Conservation (phyloP, 2,329 filamentous ascomycete species). For the Fusarium zealandicum region DNA sequence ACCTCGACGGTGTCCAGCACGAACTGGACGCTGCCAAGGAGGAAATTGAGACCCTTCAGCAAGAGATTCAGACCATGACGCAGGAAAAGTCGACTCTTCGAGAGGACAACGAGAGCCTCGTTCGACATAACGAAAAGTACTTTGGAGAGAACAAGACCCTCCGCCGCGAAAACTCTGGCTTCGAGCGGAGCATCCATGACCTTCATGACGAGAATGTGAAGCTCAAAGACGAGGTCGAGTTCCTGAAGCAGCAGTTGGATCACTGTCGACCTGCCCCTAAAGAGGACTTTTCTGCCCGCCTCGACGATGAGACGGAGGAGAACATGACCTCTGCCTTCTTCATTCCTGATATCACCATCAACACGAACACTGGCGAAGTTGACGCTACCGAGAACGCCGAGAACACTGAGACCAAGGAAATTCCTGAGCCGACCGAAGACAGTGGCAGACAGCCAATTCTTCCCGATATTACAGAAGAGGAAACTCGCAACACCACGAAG, state of each 20-base stretch:
- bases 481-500: slow-evolving; percentile 41
- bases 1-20: slow-evolving; percentile 49
- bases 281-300: slow-evolving; percentile 46
- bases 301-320: slow-evolving; percentile 53
- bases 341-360: slow-evolving; percentile 64
- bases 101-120: slow-evolving; percentile 60
- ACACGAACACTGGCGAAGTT: slow-evolving; percentile 45
- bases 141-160: slow-evolving; percentile 61
- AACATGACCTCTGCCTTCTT: slow-evolving; percentile 68
- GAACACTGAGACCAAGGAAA: slow-evolving; percentile 44
- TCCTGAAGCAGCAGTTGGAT: slow-evolving; percentile 55
- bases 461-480: slow-evolving; percentile 42
- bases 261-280: slow-evolving; percentile 50
- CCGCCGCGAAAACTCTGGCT: slow-evolving; percentile 56
- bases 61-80: slow-evolving; percentile 49
- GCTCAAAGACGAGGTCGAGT: slow-evolving; percentile 57
- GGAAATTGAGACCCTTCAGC: slow-evolving; percentile 50
- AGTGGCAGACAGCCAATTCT: slow-evolving; percentile 42
- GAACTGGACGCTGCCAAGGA: slow-evolving; percentile 52
- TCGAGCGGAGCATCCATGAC: slow-evolving; percentile 54
- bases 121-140: slow-evolving; percentile 63
- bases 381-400: slow-evolving; percentile 42
- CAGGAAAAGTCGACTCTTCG: slow-evolving; percentile 56
- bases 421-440: slow-evolving; percentile 45
- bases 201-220: slow-evolving; percentile 57